Evolutionary conservation across 805 yeast species (phyloP).

Genomic region (Wickerhamomyces subpelliculosus): DNA sequence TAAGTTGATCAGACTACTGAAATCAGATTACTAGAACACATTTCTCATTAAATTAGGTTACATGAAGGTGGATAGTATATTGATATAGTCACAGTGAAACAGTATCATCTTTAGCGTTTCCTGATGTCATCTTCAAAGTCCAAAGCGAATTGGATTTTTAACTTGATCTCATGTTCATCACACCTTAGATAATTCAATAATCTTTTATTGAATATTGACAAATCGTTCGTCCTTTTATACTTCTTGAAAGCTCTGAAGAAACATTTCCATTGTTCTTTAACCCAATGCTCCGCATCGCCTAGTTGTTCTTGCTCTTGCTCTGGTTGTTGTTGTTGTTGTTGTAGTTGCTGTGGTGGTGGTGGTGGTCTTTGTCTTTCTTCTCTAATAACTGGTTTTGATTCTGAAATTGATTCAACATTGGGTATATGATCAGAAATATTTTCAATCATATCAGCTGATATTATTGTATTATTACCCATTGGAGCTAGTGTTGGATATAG

Average conservation of each 20-base stretch:
- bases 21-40: too few relatives aligned
- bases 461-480: background rate
- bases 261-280: conserved; percentile 13
- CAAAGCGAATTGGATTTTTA: conserved; percentile 14
- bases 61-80: too few relatives aligned
- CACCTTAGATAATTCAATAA: conserved; percentile 10
- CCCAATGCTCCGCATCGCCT: conserved; percentile 7
- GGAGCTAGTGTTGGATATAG: background rate
- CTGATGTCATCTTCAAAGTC: conserved; percentile 4
- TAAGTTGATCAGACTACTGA: too few relatives aligned
- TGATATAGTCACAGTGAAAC: too few relatives aligned
- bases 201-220: conserved; percentile 7
- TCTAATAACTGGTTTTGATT: too few relatives aligned
- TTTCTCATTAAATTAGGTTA: too few relatives aligned
- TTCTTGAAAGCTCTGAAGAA: conserved; percentile 9
- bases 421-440: background rate
- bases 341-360: background rate
- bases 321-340: background rate
- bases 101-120: background rate
- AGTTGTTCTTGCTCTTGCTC: background rate
- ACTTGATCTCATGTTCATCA: conserved; percentile 15
- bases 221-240: conserved; percentile 6
- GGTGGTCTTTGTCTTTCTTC: background rate
- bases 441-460: background rate
- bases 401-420: too few relatives aligned